Evolutionary conservation across 2,329 filamentous ascomycete genomes (phyloP), one percentile per base, ranked within the genome.

Genomic region (Rhynchosporium graminicola): DNA sequence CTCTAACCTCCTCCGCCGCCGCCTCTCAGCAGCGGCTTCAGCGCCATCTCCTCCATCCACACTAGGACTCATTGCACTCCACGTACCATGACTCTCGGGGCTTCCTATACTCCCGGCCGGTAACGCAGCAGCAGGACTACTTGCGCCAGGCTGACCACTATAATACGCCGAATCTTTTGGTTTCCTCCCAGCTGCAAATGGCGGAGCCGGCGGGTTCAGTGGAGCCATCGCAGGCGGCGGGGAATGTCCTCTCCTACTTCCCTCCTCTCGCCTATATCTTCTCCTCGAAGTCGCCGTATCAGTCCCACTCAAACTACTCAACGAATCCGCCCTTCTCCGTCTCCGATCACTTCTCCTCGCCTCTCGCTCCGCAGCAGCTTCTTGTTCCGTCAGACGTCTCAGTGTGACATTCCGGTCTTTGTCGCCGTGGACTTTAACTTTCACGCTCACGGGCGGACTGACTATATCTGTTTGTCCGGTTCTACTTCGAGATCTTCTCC

Each of bases 81-180:
- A 74, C 8, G 73, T 73, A 5, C 67, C 72, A 61, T 72, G 71
- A 51, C 70, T 73, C 28, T 69, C 70, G 2, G 65, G 71, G 61
- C 68, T 72, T 6, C 66, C 69, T 45, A 69, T 52, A 64, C 69
- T 71, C 2, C 54, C 67, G n/a, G 63, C 52, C 9, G 57, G 52
- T 8, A 54, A 40, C 57, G 60, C 61, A 33, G 26, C 47, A 3
- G 58, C 61, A 42, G 65, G 65, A 2, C 63, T n/a, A 6, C 46
- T 71, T 8, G 71, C 64, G 20, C 60, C 61, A 2, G 79, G 75
- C 63, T 77, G 75, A 6, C 82, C 83, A 3, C 83, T 85, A 70
- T 85, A 87, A 69, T 87, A 87, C 8, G 83, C 83, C 50, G 83
- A 85, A 70, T 88, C 85, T 69, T 87, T 87, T 10, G 74, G 77